phyloP scores from a whole-genome alignment of 1,139 yeast species.

The Yamadazyma conglobata region DNA sequence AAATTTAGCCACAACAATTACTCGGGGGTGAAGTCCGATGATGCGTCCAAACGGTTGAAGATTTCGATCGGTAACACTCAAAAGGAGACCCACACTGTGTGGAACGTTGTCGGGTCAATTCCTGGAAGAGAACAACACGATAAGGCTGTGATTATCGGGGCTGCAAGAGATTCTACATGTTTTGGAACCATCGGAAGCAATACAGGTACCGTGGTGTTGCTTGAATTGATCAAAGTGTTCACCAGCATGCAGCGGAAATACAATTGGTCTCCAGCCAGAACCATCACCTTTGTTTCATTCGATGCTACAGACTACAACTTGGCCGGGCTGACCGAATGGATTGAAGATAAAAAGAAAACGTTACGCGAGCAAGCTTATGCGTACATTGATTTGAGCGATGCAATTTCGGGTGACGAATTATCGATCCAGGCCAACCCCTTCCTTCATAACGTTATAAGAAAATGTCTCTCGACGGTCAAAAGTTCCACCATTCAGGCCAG shows the following conservation, averaged over 20 bases:
- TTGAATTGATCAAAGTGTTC: conserved; percentile 70
- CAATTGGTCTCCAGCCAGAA: conserved; percentile 82
- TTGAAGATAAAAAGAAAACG: conserved; percentile 53
- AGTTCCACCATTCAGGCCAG: conserved; percentile 11
- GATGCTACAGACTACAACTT: conserved; percentile 80
- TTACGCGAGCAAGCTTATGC: conserved; percentile 63
- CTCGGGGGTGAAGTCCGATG: conserved; percentile 34
- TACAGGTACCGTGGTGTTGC: conserved; percentile 71
- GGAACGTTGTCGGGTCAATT: conserved; percentile 79
- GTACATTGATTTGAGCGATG: conserved; percentile 75
- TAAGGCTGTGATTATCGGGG: conserved; percentile 75
- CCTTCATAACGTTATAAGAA: conserved; percentile 43
- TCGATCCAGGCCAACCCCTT: conserved; percentile 66
- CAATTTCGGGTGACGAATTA: conserved; percentile 60
- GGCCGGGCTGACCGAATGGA: conserved; percentile 84
- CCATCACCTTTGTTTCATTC: conserved; percentile 81
- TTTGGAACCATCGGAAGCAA: conserved; percentile 71
- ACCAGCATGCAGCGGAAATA: conserved; percentile 61
- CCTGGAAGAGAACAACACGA: conserved; percentile 79
- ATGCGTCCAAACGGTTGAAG: conserved; percentile 23
- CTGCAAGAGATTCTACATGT: conserved; percentile 77
- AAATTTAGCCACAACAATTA: conserved; percentile 24
- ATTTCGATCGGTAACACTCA: conserved; percentile 46
- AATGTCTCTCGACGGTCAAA: conserved; percentile 36
- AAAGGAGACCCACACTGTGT: conserved; percentile 62